A percentile compares a stretch with the other conserved stretches of the same genome.
Conservation (phyloP, 345 rosid species). For the Crucihimalaya himalaica region DNA sequence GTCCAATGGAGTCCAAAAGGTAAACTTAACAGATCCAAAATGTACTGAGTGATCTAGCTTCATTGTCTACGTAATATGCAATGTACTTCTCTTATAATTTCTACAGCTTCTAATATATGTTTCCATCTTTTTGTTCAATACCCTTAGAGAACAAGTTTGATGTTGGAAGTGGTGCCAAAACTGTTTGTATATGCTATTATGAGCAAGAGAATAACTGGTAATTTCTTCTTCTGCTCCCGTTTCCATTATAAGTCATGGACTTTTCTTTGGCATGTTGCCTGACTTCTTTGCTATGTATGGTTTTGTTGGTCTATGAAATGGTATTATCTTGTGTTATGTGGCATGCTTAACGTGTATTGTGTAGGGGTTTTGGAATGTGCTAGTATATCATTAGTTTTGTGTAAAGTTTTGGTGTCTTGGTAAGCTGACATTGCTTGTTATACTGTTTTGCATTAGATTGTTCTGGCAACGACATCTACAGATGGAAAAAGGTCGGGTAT, state of each 20-base stretch:
- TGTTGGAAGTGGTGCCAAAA: slow-evolving; percentile 99
- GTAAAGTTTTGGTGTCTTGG: background rate
- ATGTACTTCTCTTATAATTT: background rate
- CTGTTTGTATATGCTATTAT: slow-evolving; percentile 94
- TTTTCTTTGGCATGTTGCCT: slow-evolving; percentile 2
- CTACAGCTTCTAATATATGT: slow-evolving; percentile 10
- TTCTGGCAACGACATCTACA: slow-evolving; percentile 93
- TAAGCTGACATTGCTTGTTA: slow-evolving; percentile 30
- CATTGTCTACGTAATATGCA: slow-evolving; percentile 9
- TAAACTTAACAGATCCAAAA: slow-evolving; percentile 34
- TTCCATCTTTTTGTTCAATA: slow-evolving; percentile 22
- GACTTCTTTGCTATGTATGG: background rate
- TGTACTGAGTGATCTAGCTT: background rate
- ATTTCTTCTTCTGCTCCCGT: slow-evolving; percentile 12
- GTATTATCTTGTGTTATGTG: background rate
- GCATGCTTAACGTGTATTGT: background rate
- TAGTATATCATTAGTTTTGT: background rate
- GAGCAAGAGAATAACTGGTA: slow-evolving; percentile 99
- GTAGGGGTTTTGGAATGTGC: slow-evolving; percentile 7
- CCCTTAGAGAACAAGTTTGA: slow-evolving; percentile 90
- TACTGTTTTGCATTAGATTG: slow-evolving; percentile 53
- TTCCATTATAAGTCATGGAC: slow-evolving; percentile 1
- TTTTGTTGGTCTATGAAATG: slow-evolving; percentile 9
- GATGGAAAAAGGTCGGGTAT: slow-evolving; percentile 97
- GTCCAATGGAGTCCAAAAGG: slow-evolving; percentile 98